A percentile compares a stretch with the other conserved stretches of the same genome.
Evolutionary conservation across 345 rosid genomes (phyloP).

Genomic region (Sisymbrium irio): DNA sequence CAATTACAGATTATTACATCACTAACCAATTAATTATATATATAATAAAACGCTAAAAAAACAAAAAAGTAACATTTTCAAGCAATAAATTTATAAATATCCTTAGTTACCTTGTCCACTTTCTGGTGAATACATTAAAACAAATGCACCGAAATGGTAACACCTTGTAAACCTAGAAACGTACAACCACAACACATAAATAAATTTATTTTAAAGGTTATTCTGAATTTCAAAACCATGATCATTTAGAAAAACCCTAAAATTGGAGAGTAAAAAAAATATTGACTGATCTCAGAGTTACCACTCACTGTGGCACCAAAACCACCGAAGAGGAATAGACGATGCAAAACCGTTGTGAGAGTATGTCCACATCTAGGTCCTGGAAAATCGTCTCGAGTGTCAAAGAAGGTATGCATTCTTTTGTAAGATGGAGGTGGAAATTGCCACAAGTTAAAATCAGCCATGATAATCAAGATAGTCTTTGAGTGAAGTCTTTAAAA

Average conservation of each 20-base stretch:
- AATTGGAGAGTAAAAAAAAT: not conserved
- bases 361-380: slow-evolving; percentile 79
- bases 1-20: not conserved
- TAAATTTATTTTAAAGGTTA: not conserved
- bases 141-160: slow-evolving; percentile 70
- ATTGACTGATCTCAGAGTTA: slow-evolving; percentile 63
- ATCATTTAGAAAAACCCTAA: not conserved
- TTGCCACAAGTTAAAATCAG: slow-evolving; percentile 48
- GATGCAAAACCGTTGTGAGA: slow-evolving; percentile 69
- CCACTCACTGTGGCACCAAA: slow-evolving; percentile 63
- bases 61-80: not conserved
- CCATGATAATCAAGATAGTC: not conserved
- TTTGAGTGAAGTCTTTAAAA: too few relatives aligned
- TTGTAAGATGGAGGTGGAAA: slow-evolving; percentile 55
- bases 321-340: slow-evolving; percentile 83
- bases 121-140: slow-evolving; percentile 57
- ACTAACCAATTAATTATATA: not conserved
- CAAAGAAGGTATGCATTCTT: slow-evolving; percentile 47
- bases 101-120: slow-evolving; percentile 62
- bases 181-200: not conserved
- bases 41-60: not conserved
- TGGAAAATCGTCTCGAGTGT: slow-evolving; percentile 62
- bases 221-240: not conserved
- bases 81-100: not conserved
- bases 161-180: slow-evolving; percentile 62